Percentiles rank a stretch among this genome's conserved stretches.
Conservation (phyloP, 2,329 filamentous ascomycete genomes). For the Fusarium austroafricanum region DNA sequence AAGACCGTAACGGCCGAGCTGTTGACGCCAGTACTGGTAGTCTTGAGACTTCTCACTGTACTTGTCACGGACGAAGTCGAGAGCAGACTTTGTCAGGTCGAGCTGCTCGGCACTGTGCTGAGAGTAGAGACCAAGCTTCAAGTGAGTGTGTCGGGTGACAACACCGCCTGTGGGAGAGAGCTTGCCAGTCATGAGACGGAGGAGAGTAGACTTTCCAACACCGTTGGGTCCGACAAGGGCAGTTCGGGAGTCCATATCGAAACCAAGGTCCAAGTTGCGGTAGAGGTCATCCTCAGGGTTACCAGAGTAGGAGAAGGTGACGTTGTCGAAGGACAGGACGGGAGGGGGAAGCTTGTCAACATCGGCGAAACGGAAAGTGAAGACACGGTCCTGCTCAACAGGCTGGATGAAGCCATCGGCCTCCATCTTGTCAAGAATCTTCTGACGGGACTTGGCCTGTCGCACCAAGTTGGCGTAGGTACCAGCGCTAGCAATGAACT, state of each 20-base stretch:
- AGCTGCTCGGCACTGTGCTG: slow-evolving; percentile 99
- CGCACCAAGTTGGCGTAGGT: slow-evolving; percentile 99
- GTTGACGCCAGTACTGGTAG: slow-evolving; percentile 99
- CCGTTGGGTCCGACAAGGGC: slow-evolving; percentile 98
- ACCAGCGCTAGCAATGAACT: slow-evolving; percentile 99
- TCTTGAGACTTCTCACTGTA: slow-evolving; percentile 91
- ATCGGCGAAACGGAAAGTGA: slow-evolving; percentile 98
- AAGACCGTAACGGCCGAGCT: slow-evolving; percentile 94
- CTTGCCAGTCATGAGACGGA: slow-evolving; percentile 96
- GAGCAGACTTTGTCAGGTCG: slow-evolving; percentile 95
- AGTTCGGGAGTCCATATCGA: slow-evolving; percentile 99
- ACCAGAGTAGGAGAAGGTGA: slow-evolving; percentile 98
- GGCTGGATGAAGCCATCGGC: slow-evolving; percentile 98
- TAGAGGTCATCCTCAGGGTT: slow-evolving; percentile 91
- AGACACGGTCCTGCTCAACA: slow-evolving; percentile 85
- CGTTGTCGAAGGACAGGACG: slow-evolving; percentile 94
- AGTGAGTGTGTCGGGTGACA: slow-evolving; percentile 93
- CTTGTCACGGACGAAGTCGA: slow-evolving; percentile 98
- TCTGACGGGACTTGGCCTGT: slow-evolving; percentile 98
- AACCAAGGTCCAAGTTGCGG: slow-evolving; percentile 95
- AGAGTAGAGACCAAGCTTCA: slow-evolving; percentile 98
- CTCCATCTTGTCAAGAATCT: slow-evolving; percentile 99
- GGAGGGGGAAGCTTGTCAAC: slow-evolving; percentile 99
- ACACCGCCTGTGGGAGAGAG: slow-evolving; percentile 84
- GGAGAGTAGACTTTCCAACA: slow-evolving; percentile 97